A percentile compares a stretch with the other conserved stretches of the same genome.
phyloP scores from a whole-genome alignment of 1,284 basidiomycete species.

The Ustilago lituana region DNA sequence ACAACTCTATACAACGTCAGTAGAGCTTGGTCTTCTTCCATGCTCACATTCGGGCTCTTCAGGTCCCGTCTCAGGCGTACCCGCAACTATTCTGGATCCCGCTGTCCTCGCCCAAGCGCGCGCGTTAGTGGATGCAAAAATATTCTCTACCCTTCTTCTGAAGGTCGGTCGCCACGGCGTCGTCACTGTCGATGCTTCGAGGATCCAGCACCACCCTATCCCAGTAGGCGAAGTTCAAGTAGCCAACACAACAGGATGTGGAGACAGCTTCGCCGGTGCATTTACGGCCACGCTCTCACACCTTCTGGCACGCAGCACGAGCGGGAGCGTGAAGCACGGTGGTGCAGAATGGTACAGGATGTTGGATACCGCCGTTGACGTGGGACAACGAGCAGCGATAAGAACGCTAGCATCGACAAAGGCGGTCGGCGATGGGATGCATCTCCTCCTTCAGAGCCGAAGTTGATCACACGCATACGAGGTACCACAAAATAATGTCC shows the following conservation, averaged over 20 bases:
- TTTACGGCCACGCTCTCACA: slow-evolving; percentile 45
- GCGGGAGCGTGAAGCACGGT: neutral
- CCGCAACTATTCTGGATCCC: neutral
- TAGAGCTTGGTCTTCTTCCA: slow-evolving; percentile 10
- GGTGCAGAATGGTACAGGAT: neutral
- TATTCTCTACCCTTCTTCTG: slow-evolving; percentile 40
- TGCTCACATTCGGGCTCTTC: neutral
- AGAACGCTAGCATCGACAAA: slow-evolving; percentile 25
- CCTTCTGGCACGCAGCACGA: neutral
- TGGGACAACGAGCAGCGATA: slow-evolving; percentile 40
- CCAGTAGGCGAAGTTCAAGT: slow-evolving; percentile 16
- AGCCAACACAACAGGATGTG: slow-evolving; percentile 63
- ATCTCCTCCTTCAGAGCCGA: slow-evolving; percentile 10
- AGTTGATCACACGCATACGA: neutral
- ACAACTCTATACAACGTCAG: slow-evolving; percentile 16
- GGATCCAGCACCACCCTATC: slow-evolving; percentile 36
- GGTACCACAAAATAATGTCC: slow-evolving; percentile 5
- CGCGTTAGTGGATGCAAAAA: slow-evolving; percentile 5
- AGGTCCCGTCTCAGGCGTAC: neutral
- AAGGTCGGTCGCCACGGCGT: slow-evolving; percentile 48
- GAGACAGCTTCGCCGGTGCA: slow-evolving; percentile 64
- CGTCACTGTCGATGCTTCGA: slow-evolving; percentile 13
- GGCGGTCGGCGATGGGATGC: slow-evolving; percentile 37
- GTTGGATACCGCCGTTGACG: slow-evolving; percentile 20
- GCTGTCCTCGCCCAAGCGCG: slow-evolving; percentile 4